phyloP scores from a whole-genome alignment of 2,329 filamentous ascomycete genomes.

The Nannizzia gypsea region DNA sequence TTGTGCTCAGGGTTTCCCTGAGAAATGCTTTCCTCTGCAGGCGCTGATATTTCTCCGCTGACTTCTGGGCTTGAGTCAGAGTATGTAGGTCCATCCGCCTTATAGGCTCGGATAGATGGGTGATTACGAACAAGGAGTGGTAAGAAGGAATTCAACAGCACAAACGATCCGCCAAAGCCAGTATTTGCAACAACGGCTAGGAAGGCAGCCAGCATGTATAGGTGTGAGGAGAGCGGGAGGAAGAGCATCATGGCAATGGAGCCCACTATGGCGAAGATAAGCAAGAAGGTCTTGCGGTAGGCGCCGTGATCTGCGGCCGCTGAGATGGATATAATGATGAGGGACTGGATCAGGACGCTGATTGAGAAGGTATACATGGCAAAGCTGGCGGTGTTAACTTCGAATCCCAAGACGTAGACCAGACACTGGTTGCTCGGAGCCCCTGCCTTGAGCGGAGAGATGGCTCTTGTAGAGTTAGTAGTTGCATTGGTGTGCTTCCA shows the following conservation, averaged over 20 bases:
- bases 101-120: slow-evolving; percentile 39
- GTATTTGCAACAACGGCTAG: slow-evolving; percentile 86
- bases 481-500: slow-evolving; percentile 34
- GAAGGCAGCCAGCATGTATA: slow-evolving; percentile 71
- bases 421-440: slow-evolving; percentile 57
- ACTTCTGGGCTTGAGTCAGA: background rate
- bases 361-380: slow-evolving; percentile 73
- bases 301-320: slow-evolving; percentile 89
- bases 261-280: slow-evolving; percentile 74
- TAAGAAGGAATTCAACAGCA: slow-evolving; percentile 88
- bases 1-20: slow-evolving; percentile 12
- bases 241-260: slow-evolving; percentile 79
- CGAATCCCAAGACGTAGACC: slow-evolving; percentile 65
- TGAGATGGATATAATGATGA: slow-evolving; percentile 91
- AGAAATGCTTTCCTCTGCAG: slow-evolving; percentile 3
- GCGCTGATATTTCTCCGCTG: background rate
- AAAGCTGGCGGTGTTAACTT: slow-evolving; percentile 56
- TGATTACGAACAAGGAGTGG: slow-evolving; percentile 84
- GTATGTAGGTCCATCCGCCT: slow-evolving; percentile 5
- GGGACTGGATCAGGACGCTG: slow-evolving; percentile 75
- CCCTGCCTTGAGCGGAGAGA: slow-evolving; percentile 9
- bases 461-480: slow-evolving; percentile 9
- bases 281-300: slow-evolving; percentile 76
- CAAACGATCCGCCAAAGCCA: slow-evolving; percentile 88
- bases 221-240: slow-evolving; percentile 59